These are phyloP conservation scores for Malus hybrid DNA, from an alignment of 331 rosid species.

Conservation along the genomic window DNA sequence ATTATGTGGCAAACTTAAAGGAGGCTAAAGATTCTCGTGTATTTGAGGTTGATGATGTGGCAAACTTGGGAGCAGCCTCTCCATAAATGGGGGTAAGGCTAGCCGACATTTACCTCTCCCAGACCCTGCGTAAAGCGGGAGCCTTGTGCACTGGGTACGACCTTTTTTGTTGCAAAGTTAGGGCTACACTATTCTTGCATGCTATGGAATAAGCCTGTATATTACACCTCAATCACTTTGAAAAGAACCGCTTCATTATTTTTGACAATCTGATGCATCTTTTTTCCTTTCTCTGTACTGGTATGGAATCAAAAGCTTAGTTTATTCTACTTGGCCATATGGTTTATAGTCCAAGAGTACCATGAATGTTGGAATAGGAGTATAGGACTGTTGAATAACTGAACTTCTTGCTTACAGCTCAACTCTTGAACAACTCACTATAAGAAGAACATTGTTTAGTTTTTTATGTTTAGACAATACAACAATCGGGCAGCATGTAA, in stretches of 20 bases:
- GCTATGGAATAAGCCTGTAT: neutral
- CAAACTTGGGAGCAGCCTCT: no score
- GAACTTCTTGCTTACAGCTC: neutral
- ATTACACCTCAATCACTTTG: neutral
- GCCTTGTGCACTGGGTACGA: no score
- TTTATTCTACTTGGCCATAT: neutral
- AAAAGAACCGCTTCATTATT: neutral
- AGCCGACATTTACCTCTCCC: no score
- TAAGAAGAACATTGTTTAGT: no score
- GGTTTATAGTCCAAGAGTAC: neutral
- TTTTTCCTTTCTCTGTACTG: neutral
- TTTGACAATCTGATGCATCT: neutral
- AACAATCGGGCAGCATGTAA: neutral
- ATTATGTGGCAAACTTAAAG: constrained; percentile 60
- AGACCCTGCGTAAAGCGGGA: no score
- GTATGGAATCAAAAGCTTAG: neutral
- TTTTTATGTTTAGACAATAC: neutral
- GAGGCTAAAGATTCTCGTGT: constrained; percentile 47
- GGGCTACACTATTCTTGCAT: neutral
- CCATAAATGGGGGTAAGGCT: no score
- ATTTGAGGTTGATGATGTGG: constrained; percentile 47
- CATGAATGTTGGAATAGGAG: neutral
- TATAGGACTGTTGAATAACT: constrained; percentile 1
- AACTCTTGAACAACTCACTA: neutral
- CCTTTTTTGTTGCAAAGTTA: neutral